Evolutionary conservation across 306 rosid genomes (phyloP).

Genomic region (Vicia faba): DNA sequence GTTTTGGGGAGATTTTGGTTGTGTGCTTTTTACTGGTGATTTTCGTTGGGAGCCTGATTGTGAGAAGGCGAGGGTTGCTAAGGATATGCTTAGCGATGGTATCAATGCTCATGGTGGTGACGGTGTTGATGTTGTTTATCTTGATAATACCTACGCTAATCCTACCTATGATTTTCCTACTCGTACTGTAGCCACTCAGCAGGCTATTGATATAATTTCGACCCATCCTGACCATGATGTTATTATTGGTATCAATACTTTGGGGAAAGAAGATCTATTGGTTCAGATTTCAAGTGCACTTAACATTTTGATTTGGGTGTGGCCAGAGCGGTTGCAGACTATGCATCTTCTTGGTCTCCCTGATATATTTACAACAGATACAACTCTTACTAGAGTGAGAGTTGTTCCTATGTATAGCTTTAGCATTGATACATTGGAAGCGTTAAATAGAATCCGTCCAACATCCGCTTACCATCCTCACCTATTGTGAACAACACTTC

Average conservation of each 20-base stretch:
- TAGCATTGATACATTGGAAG: constrained; percentile 62
- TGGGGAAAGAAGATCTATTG: constrained; percentile 79
- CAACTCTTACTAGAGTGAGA: constrained; percentile 70
- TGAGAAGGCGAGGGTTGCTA: constrained; percentile 48
- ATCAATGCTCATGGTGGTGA: constrained; percentile 34
- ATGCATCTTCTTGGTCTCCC: constrained; percentile 75
- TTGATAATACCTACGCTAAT: constrained; percentile 78
- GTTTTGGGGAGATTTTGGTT: constrained; percentile 71
- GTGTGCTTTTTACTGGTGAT: constrained; percentile 66
- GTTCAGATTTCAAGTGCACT: constrained; percentile 57
- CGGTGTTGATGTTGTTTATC: constrained; percentile 51
- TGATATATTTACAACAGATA: constrained; percentile 63
- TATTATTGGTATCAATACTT: constrained; percentile 63
- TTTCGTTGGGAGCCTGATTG: constrained; percentile 65
- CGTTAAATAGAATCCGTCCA: constrained; percentile 37
- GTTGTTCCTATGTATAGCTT: constrained; percentile 85
- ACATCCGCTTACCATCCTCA: too few relatives aligned
- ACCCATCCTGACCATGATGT: constrained; percentile 74
- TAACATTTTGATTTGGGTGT: constrained; percentile 72
- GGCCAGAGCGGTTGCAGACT: constrained; percentile 81
- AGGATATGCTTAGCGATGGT: constrained; percentile 48
- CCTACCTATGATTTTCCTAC: constrained; percentile 65
- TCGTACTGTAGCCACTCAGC: constrained; percentile 55
- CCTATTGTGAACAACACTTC: too few relatives aligned
- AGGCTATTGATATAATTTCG: constrained; percentile 59